Base-by-base conservation (phyloP, 2,329 filamentous ascomycete species). In the Grosmannia serpens region DNA sequence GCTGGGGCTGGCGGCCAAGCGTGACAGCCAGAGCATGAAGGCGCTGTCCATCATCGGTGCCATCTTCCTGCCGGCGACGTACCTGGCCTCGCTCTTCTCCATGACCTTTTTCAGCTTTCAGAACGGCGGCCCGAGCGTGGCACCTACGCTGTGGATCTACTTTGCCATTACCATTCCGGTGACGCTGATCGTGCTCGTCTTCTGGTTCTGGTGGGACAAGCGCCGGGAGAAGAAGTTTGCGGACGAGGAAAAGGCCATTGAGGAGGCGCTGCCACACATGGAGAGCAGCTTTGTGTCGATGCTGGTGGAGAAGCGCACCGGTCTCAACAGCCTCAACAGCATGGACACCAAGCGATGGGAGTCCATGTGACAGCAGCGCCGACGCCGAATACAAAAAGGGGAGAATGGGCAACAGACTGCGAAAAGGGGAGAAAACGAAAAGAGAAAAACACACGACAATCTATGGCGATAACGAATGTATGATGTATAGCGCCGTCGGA, bases 51-150 rank as follows among this genome's bases (percentile, higher is more conserved):
- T 86, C 1, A 77, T 86, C 58, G 83, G 83, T 31, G 81, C 82
- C 47, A 72, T 86, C 47, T 86, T 86, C 64, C 71, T 86, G 7
- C 83, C 83, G 0, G 82, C 82, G 2, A 84, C 82, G 1, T 84
- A 79, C 62, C 74, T 86, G 22, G 77, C 83, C 10, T 85, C 83
- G 0, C 73, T 86, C 27, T 86, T 86, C 64, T 80, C 77, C 72
- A 86, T 85, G 81, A 81, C 81, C 0, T 86, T 86, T 67, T 86
- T 86, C 71, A 77, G 85, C 69, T 85, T 84, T 63, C 77, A 77
- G 62, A 70, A 73, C 46, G 8, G 8, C 75, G 67, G 61, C 69
- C 15, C 50, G 8, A 11, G 73, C 53, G 77, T 84, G 20, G 79
- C 78, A 13, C 67, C 72, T 22, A 70, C 75, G 55, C 72, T 86